Base-by-base conservation (phyloP, 306 rosid species). In the Abrus pulchellus region DNA sequence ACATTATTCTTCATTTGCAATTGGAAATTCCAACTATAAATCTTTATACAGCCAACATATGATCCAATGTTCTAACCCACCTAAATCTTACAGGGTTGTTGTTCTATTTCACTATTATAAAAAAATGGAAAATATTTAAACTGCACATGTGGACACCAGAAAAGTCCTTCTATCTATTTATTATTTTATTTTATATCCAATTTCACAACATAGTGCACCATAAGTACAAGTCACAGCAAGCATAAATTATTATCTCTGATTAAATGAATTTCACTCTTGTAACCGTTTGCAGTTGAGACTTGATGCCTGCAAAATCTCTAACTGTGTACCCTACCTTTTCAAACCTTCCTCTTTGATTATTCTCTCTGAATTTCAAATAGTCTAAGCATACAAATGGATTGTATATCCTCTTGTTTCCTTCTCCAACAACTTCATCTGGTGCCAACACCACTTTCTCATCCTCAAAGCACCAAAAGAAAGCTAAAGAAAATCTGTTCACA, bases 391-490 rank as follows among this genome's bases (percentile, higher is more conserved):
- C 82, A 87, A 95, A 95, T 1, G 97, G 86, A 30, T 68, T 63
- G 70, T 91, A 95, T 20, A 82, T 0, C 82, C 92, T 88, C 83
- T 60, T 72, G 8, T 86, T 79, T 12, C 79, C 97, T 34, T 90
- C 90, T 7, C 96, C 94, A 47, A 93, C 90, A 68, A 93, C 90
- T 68, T 89, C 94, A 61, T 91, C 74, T 12, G 98, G 99, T 79
- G 94, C 93, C 69, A 69, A 4, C 0, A 95, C 79, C 64, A 86
- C 82, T 61, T 93, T 95, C 66, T 89, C 89, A 80, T 90, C 93
- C 81, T 89, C 94, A 85, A 93, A 95, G 64, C 98, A 90, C 98
- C 98, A 95, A 68, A 95, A 95, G 86, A 91, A 93, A 20, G 99
- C 98, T 10, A 95, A 20, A 6, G 99, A 95, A 72, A 91, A 93